These are phyloP conservation scores for Neofusicoccum sp. DNA, from an alignment of 2,329 filamentous ascomycete species.

Conservation along the genomic window DNA sequence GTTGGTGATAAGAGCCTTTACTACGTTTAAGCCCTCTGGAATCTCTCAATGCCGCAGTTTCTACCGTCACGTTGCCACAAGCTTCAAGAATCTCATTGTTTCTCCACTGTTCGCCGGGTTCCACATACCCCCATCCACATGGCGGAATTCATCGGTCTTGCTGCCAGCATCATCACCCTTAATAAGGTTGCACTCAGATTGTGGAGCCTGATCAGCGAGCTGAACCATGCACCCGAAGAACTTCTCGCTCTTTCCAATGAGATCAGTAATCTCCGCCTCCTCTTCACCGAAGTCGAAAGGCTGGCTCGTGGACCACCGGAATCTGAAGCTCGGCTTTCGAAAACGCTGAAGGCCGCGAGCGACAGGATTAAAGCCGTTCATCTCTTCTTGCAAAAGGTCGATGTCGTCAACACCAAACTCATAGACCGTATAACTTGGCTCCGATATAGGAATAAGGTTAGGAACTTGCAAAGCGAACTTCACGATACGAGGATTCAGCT, in stretches of 20 bases:
- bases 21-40: no score
- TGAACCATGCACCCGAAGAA: not conserved
- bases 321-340: not conserved
- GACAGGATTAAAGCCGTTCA: not conserved
- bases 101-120: not conserved
- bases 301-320: not conserved
- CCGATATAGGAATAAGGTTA: not conserved
- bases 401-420: not conserved
- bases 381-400: not conserved
- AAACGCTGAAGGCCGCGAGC: not conserved
- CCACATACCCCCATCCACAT: not conserved
- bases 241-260: slow-evolving; percentile 11
- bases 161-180: slow-evolving; percentile 2
- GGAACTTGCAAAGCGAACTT: not conserved
- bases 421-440: not conserved
- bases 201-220: not conserved
- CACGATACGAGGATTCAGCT: not conserved
- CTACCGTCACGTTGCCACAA: no score
- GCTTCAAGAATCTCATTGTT: no score
- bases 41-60: no score
- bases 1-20: no score
- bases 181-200: not conserved
- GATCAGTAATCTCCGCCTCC: not conserved
- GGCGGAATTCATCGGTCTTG: slow-evolving; percentile 1
- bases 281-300: slow-evolving; percentile 3